These are phyloP conservation scores for Decorospora gaudefroyi DNA, from an alignment of 2,329 filamentous ascomycete species.

Conservation along the genomic window DNA sequence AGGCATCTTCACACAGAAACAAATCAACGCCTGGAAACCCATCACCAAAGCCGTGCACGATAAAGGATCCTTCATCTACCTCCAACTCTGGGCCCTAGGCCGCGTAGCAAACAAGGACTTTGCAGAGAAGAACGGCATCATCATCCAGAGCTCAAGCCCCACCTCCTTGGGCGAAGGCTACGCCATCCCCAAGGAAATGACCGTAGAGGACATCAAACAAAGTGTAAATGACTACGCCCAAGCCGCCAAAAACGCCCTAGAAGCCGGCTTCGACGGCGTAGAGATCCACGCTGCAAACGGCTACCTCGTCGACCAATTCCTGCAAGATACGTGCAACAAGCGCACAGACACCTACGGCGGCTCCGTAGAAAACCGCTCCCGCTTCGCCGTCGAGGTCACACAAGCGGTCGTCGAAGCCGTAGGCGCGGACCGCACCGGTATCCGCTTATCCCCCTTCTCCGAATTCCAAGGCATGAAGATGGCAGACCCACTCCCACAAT, in stretches of 20 bases:
- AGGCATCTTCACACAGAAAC: conserved; percentile 58
- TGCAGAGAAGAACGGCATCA: conserved; percentile 44
- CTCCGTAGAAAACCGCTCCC: conserved; percentile 56
- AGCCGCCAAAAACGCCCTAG: conserved; percentile 53
- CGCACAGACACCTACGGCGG: conserved; percentile 57
- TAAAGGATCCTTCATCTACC: conserved; percentile 64
- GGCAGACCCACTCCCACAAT: conserved; percentile 66
- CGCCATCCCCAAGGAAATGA: conserved; percentile 48
- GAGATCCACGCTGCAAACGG: conserved; percentile 64
- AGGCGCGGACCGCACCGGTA: conserved; percentile 62
- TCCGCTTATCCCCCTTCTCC: conserved; percentile 65
- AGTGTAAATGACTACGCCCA: conserved; percentile 48
- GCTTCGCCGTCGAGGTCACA: conserved; percentile 60
- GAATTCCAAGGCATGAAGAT: conserved; percentile 67
- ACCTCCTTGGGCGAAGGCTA: conserved; percentile 49
- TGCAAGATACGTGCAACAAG: conserved; percentile 62
- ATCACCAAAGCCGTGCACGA: conserved; percentile 66
- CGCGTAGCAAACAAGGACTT: conserved; percentile 55
- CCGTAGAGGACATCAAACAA: conserved; percentile 47
- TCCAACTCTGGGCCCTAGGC: conserved; percentile 66
- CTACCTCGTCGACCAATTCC: conserved; percentile 69
- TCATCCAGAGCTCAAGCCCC: conserved; percentile 42
- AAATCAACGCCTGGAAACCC: conserved; percentile 61
- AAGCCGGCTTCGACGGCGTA: conserved; percentile 65
- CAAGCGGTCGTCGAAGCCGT: conserved; percentile 57